Percentiles rank a stretch among this genome's conserved stretches.
These are phyloP conservation scores for Theobroma grandiflorum DNA, from an alignment of 441 rosid species.

Conservation along the genomic window DNA sequence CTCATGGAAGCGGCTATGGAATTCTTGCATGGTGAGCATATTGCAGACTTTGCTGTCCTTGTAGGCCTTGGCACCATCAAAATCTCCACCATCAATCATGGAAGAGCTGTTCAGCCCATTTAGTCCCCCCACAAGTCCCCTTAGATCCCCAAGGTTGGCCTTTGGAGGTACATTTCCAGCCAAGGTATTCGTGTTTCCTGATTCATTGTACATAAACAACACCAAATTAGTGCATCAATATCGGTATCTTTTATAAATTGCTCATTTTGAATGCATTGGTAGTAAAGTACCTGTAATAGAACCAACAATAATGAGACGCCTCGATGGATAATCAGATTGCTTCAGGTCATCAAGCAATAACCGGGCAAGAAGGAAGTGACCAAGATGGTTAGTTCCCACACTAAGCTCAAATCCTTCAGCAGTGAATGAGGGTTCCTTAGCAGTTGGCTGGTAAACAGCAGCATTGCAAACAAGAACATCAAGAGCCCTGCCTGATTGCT, in stretches of 20 bases:
- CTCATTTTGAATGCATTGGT: not conserved
- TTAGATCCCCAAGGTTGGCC: slow-evolving; percentile 90
- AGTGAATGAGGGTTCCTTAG: slow-evolving; percentile 83
- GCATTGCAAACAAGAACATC: slow-evolving; percentile 94
- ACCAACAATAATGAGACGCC: slow-evolving; percentile 91
- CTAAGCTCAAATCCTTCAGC: slow-evolving; percentile 96
- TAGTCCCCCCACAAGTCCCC: slow-evolving; percentile 83
- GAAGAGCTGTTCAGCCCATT: slow-evolving; percentile 75
- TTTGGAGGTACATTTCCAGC: slow-evolving; percentile 97
- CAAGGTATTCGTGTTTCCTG: slow-evolving; percentile 94
- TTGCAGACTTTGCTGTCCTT: slow-evolving; percentile 99
- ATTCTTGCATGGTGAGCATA: slow-evolving; percentile 93
- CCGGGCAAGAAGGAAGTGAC: slow-evolving; percentile 83
- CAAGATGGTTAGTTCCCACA: slow-evolving; percentile 93
- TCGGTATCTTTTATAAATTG: not conserved
- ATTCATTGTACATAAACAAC: slow-evolving; percentile 20
- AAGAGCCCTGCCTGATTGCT: slow-evolving; percentile 59
- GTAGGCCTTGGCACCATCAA: slow-evolving; percentile 96
- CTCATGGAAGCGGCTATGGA: slow-evolving; percentile 84
- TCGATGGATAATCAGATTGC: slow-evolving; percentile 76
- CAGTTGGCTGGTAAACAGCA: slow-evolving; percentile 87
- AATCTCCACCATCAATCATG: slow-evolving; percentile 94
- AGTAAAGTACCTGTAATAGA: slow-evolving; percentile 75
- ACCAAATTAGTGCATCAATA: slow-evolving; percentile 16
- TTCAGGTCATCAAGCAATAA: slow-evolving; percentile 80